Percentiles rank a stretch among this genome's conserved stretches.
Evolutionary conservation across 805 yeast species (phyloP).

Genomic region (Scheffersomyces amazonensis): DNA sequence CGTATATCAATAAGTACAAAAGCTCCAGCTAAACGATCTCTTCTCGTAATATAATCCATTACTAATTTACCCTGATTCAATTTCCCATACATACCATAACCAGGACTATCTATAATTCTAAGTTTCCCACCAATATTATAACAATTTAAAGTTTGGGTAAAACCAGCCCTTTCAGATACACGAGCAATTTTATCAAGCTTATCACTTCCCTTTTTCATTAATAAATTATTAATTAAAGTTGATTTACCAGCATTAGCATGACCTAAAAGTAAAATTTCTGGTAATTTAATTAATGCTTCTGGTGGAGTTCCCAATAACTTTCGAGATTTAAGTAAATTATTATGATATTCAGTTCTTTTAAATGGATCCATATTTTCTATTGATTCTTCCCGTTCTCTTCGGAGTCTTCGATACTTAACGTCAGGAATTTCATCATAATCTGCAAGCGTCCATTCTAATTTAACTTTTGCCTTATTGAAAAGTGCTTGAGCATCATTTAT

Average conservation of each 20-base stretch:
- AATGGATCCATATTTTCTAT: constrained; percentile 19
- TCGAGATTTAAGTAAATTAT: constrained; percentile 12
- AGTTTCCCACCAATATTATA: constrained; percentile 64
- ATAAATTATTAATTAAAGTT: constrained; percentile 61
- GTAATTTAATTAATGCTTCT: constrained; percentile 33
- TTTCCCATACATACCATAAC: constrained; percentile 76
- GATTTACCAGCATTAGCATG: constrained; percentile 88
- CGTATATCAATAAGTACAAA: constrained; percentile 61
- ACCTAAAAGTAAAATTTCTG: constrained; percentile 77
- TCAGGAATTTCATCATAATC: constrained; percentile 58
- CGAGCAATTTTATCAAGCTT: constrained; percentile 39
- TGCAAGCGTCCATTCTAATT: constrained; percentile 60
- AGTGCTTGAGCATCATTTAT: constrained; percentile 22
- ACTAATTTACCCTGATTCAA: constrained; percentile 68
- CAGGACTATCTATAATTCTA: constrained; percentile 81
- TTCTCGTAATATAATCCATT: constrained; percentile 54
- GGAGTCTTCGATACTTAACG: constrained; percentile 30
- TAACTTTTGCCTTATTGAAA: constrained; percentile 45
- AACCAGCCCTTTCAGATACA: constrained; percentile 55
- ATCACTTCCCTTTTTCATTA: constrained; percentile 36
- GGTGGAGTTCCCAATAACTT: constrained; percentile 35
- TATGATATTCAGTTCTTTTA: constrained; percentile 18
- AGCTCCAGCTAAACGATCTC: constrained; percentile 54
- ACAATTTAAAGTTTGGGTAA: constrained; percentile 64
- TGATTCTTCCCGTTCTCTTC: constrained; percentile 12